Evolutionary conservation across 2,329 filamentous ascomycete species (phyloP).

Genomic region (Pseudogymnoascus destructans): DNA sequence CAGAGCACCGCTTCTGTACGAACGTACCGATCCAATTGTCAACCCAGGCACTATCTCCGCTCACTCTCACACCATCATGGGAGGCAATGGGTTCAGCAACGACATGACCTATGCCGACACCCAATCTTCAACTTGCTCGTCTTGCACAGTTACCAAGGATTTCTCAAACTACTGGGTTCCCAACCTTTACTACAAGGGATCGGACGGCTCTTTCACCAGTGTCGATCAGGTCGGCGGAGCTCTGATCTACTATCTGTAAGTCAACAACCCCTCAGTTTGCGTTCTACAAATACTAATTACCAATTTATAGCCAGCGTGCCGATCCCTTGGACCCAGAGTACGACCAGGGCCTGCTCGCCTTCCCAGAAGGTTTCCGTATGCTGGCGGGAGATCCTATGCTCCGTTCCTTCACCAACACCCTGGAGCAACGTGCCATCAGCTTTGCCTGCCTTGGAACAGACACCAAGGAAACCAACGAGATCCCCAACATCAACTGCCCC

Average conservation of each 20-base stretch:
- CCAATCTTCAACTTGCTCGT: constrained; percentile 45
- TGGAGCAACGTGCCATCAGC: constrained; percentile 38
- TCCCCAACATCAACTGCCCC: constrained; percentile 43
- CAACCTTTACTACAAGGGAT: constrained; percentile 39
- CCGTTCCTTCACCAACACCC: constrained; percentile 35
- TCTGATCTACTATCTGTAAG: constrained; percentile 44
- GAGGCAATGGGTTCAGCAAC: constrained; percentile 47
- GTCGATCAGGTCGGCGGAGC: constrained; percentile 34
- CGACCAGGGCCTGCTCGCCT: constrained; percentile 40
- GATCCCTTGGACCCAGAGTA: constrained; percentile 28
- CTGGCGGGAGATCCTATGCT: constrained; percentile 43
- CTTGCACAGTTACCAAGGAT: constrained; percentile 49
- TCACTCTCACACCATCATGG: constrained; percentile 50
- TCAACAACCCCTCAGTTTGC: background rate
- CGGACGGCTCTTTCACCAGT: constrained; percentile 42
- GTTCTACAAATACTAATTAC: background rate
- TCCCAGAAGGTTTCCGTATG: constrained; percentile 52
- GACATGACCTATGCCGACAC: constrained; percentile 39
- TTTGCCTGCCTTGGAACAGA: constrained; percentile 41
- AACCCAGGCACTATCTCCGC: constrained; percentile 37
- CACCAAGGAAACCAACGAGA: constrained; percentile 33
- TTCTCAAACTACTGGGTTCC: constrained; percentile 59
- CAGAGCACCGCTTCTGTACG: constrained; percentile 27
- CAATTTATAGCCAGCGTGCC: constrained; percentile 28
- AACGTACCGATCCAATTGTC: constrained; percentile 48